Percentiles rank a stretch among this genome's conserved stretches.
Evolutionary conservation across 2,329 filamentous ascomycete genomes (phyloP).

Genomic region (Phyllosticta citribraziliensis): DNA sequence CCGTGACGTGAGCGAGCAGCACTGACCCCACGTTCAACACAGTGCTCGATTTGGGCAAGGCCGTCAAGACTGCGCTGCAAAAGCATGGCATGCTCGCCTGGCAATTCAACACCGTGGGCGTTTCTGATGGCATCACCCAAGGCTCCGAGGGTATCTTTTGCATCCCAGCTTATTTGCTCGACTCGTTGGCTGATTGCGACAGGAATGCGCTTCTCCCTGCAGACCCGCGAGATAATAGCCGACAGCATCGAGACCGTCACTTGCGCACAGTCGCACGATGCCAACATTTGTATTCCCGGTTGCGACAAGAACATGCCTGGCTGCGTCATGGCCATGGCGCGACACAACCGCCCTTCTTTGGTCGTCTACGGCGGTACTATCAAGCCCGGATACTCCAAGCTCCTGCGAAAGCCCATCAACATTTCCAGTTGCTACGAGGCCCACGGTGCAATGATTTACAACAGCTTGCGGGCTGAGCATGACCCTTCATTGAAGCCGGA

Average conservation of each 20-base stretch:
- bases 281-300: constrained; percentile 84
- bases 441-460: constrained; percentile 71
- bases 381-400: constrained; percentile 69
- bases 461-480: constrained; percentile 60
- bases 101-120: constrained; percentile 88
- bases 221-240: constrained; percentile 84
- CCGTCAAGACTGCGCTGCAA: constrained; percentile 71
- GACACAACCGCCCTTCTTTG: constrained; percentile 83
- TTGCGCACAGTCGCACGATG: constrained; percentile 84
- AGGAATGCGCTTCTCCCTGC: constrained; percentile 92
- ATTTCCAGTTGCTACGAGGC: constrained; percentile 85
- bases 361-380: constrained; percentile 97
- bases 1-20: background rate
- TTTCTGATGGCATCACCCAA: constrained; percentile 93
- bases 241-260: constrained; percentile 92
- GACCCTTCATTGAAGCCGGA: constrained; percentile 58
- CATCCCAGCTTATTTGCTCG: background rate
- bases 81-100: constrained; percentile 84
- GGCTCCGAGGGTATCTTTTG: constrained; percentile 62
- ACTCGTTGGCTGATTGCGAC: constrained; percentile 10
- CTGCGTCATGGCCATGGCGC: constrained; percentile 78
- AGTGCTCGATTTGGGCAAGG: constrained; percentile 80
- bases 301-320: constrained; percentile 99
- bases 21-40: background rate
- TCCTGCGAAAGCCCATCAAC: constrained; percentile 72